Evolutionary conservation across 345 rosid genomes (phyloP).

Genomic region (Lumnitzera littorea): DNA sequence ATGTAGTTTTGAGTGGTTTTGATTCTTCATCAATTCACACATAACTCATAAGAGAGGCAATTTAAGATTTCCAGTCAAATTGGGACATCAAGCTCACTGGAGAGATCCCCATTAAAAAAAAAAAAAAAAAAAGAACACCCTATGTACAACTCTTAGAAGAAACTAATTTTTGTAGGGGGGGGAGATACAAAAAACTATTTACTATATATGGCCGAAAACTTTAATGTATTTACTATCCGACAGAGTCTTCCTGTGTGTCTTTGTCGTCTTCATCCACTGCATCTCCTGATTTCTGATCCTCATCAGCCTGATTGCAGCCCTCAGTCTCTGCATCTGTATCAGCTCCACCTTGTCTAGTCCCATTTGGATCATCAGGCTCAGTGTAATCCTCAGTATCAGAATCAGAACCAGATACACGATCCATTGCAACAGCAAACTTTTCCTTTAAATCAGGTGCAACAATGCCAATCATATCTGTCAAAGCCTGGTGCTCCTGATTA

Average conservation of each 20-base stretch:
- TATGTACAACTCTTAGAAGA: no score
- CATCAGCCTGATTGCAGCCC: constrained; percentile 16
- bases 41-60: no score
- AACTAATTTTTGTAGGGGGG: no score
- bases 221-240: no score
- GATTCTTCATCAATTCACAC: no score
- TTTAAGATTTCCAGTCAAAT: no score
- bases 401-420: constrained; percentile 29
- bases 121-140: no score
- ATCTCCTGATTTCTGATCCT: constrained; percentile 20
- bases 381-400: constrained; percentile 54
- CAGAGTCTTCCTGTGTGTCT: constrained; percentile 27
- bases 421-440: constrained; percentile 26
- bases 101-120: no score
- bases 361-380: constrained; percentile 20
- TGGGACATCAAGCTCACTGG: no score
- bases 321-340: constrained; percentile 41
- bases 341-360: constrained; percentile 11
- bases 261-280: constrained; percentile 55
- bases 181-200: no score
- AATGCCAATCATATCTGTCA: constrained; percentile 58
- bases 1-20: no score
- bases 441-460: constrained; percentile 58
- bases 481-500: constrained; percentile 33
- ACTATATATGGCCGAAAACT: no score